Evolutionary conservation across 2,329 filamentous ascomycete genomes (phyloP), one percentile per base, ranked within the genome.

Genomic region (Colletotrichum neosansevieriae): DNA sequence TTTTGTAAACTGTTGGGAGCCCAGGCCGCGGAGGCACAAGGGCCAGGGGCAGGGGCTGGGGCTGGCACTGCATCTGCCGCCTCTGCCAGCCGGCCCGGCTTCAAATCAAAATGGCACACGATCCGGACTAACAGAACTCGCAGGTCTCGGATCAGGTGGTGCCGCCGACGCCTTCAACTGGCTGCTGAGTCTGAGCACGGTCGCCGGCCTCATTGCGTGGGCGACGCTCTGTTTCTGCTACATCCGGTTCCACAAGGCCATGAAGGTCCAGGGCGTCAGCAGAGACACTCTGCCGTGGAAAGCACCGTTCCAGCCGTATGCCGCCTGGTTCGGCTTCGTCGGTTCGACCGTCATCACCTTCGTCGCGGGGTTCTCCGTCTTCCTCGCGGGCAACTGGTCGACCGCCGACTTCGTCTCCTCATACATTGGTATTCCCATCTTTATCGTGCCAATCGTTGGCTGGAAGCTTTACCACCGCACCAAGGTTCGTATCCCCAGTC

Each of bases 361-460:
- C 45, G 78, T 81, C 4, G 91, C 91, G 68, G 90, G 89, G 1
- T 91, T 91, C 74, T 84, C 85, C 42, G 86, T 89, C 3, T 92
- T 92, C 75, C 89, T 88, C 21, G 21, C 21, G 4, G 21, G 21
- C 21, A 21, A 21, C 21, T 21, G 21, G 21, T 21, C 21, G 21
- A 21, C 21, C 21, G 21, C 21, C 21, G 21, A 3, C 21, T 21
- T 21, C 76, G 84, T 91, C 29, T 89, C 88, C 0, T 83, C 87
- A 0, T 92, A 92, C 72, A 84, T 91, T n/a, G 88, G 88, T 9
- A 86, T 91, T 56, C 88, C 88, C 0, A 84, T 89, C 17, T 91
- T 91, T 74, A 72, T 86, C 12, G 65, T 79, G 3, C 81, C 80
- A 0, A 80, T 81, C 17, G 72, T 82, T 17, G 73, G 60, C 6